Conservation (phyloP, 2,329 filamentous ascomycete species). For the Ascochyta rabiei region DNA sequence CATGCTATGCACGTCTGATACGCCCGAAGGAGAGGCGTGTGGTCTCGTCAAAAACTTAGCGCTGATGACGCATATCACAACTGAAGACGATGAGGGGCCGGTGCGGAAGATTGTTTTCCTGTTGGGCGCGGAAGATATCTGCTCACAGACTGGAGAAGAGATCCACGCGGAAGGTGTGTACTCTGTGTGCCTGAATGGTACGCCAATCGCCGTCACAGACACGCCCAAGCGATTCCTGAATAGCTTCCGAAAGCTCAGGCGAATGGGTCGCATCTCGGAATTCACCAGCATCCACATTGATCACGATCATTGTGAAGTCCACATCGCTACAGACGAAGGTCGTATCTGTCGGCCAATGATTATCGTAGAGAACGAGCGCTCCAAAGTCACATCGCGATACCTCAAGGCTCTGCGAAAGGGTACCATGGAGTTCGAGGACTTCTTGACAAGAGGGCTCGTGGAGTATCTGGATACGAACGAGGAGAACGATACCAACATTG, state of each 20-base stretch:
- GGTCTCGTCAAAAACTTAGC: constrained; percentile 98
- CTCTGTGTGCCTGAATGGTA: constrained; percentile 94
- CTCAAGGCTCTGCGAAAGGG: constrained; percentile 82
- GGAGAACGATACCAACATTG: constrained; percentile 94
- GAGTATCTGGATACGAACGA: constrained; percentile 99
- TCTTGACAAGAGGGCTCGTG: constrained; percentile 84
- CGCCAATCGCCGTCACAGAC: constrained; percentile 84
- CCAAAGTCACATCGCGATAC: constrained; percentile 79
- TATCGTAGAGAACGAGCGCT: constrained; percentile 85
- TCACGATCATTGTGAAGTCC: constrained; percentile 86
- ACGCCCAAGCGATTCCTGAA: constrained; percentile 86
- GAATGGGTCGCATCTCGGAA: constrained; percentile 89
- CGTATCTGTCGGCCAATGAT: constrained; percentile 96
- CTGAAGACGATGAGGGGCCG: constrained; percentile 90
- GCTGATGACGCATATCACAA: constrained; percentile 99
- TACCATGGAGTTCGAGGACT: constrained; percentile 90
- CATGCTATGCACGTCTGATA: constrained; percentile 97
- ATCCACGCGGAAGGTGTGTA: constrained; percentile 85
- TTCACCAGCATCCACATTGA: constrained; percentile 98
- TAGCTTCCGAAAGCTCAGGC: constrained; percentile 82
- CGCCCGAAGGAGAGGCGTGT: constrained; percentile 97
- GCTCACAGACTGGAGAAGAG: constrained; percentile 80
- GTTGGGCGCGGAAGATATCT: constrained; percentile 82
- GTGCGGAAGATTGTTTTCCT: constrained; percentile 86
- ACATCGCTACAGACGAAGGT: constrained; percentile 96